Base-by-base conservation (phyloP, 805 yeast species). In the Hanseniaspora thailandica region DNA sequence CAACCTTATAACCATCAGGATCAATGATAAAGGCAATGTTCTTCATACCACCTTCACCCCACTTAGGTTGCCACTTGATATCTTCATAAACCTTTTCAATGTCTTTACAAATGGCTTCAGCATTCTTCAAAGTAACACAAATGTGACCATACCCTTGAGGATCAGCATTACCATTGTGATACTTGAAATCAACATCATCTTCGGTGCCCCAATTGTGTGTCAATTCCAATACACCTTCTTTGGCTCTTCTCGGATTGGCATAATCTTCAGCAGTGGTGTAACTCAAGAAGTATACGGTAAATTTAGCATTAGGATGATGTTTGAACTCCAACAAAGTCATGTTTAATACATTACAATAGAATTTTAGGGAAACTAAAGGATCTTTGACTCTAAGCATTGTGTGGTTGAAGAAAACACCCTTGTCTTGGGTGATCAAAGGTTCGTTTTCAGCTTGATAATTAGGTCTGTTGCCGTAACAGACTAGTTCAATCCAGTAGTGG, bases 141-240 rank as follows among this genome's bases (percentile, higher is more conserved):
- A 86, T 76, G 69, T 90, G 96, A 40, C 93, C 95, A 63, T 76
- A 93, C 13, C 97, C 97, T 63, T 78, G 82, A 23, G 83, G 82
- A 43, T 78, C 73, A 17, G 79, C 79, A 67, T 88, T 87, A 56
- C 96, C 96, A 57, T 78, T 80, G 68, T 88, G 95, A 68, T 90
- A 93, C 49, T 74, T 69, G 70, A 87, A 86, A 4, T 75, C 73
- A 17, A 76, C 74, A 57, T 90, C 96, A 20, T 70, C 62, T 65
- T 93, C 98, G 22, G 97, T 86, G 22, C 97, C 98, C 82, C 87
- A 90, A 71, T 93, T 93, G 71, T 87, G 90, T 45, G 97, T 90
- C 64, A 93, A 74, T 69, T 93, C 98, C 53, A 93, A 67, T 12
- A 93, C 69, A 20, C 90, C 82, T 65, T 86, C 87, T 56, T 80